Evolutionary conservation across 306 rosid species (phyloP).

Genomic region (Rosa multiflora): DNA sequence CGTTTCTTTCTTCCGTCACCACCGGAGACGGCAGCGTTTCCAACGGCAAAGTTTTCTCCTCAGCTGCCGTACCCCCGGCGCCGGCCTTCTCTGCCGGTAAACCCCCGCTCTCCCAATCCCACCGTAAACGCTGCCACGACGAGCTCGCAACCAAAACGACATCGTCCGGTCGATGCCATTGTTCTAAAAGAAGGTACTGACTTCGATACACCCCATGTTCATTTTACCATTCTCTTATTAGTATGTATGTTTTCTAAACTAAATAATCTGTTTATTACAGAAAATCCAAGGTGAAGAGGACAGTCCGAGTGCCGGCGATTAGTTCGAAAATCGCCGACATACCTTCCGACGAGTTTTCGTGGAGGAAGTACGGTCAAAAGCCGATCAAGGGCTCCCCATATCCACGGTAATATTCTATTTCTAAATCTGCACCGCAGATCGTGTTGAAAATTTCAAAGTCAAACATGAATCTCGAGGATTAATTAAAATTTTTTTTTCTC

Average conservation of each 20-base stretch:
- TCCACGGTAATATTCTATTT: constrained; percentile 51
- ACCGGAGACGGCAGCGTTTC: constrained; percentile 74
- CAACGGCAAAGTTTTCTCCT: constrained; percentile 49
- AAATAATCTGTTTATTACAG: constrained; percentile 19
- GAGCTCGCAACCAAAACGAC: constrained; percentile 30
- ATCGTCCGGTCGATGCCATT: constrained; percentile 60
- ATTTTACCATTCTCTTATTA: neutral
- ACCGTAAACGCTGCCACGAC: constrained; percentile 52
- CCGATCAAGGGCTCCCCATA: constrained; percentile 82
- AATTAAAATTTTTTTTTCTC: neutral
- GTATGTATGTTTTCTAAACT: neutral
- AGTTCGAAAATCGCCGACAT: constrained; percentile 72
- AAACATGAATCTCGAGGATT: constrained; percentile 12
- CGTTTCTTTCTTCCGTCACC: constrained; percentile 61
- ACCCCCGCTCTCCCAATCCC: constrained; percentile 58
- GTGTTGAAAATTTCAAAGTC: constrained; percentile 5
- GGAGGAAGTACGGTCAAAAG: constrained; percentile 89
- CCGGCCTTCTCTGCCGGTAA: constrained; percentile 44
- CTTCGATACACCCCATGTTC: neutral
- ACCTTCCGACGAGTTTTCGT: constrained; percentile 65
- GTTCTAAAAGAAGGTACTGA: constrained; percentile 70
- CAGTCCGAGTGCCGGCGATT: constrained; percentile 61
- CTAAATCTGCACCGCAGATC: neutral
- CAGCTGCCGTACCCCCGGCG: constrained; percentile 27
- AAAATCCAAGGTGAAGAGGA: constrained; percentile 52